These are phyloP conservation scores for Aspergillus baeticus DNA, from an alignment of 495 filamentous ascomycete species.

Conservation along the genomic window DNA sequence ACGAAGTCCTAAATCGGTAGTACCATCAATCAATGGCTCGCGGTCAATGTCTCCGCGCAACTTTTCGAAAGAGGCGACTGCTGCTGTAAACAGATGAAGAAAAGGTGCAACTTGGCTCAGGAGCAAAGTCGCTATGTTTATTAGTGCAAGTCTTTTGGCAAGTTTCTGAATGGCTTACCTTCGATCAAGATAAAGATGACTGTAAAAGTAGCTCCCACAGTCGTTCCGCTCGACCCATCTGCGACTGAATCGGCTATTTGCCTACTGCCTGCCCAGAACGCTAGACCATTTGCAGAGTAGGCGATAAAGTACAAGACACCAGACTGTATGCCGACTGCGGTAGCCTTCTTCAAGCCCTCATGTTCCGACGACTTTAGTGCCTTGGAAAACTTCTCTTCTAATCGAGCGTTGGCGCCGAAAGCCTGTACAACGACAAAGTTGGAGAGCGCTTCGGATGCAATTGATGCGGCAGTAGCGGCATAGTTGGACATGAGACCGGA, in stretches of 20 bases:
- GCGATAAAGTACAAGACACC: slow-evolving; percentile 67
- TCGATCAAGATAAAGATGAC: slow-evolving; percentile 67
- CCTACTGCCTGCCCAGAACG: slow-evolving; percentile 64
- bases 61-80: slow-evolving; percentile 52
- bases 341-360: slow-evolving; percentile 57
- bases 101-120: slow-evolving; percentile 65
- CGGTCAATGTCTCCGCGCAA: slow-evolving; percentile 53
- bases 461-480: slow-evolving; percentile 46
- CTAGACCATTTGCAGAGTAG: slow-evolving; percentile 62
- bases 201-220: slow-evolving; percentile 61
- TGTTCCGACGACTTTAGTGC: slow-evolving; percentile 45
- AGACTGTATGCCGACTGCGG: slow-evolving; percentile 58
- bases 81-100: slow-evolving; percentile 56
- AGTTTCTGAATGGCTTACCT: slow-evolving; percentile 35
- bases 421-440: slow-evolving; percentile 51
- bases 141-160: slow-evolving; percentile 12
- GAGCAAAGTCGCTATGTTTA: slow-evolving; percentile 51
- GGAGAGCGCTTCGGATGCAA: slow-evolving; percentile 48
- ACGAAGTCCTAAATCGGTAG: slow-evolving; percentile 32
- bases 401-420: slow-evolving; percentile 41
- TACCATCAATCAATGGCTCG: slow-evolving; percentile 48
- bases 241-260: slow-evolving; percentile 50
- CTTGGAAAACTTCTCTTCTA: slow-evolving; percentile 54
- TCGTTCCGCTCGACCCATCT: slow-evolving; percentile 27
- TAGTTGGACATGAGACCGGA: slow-evolving; percentile 50